Evolutionary conservation across 768 basidiomycete species (phyloP).

Genomic region (Floccularia luteovirens): DNA sequence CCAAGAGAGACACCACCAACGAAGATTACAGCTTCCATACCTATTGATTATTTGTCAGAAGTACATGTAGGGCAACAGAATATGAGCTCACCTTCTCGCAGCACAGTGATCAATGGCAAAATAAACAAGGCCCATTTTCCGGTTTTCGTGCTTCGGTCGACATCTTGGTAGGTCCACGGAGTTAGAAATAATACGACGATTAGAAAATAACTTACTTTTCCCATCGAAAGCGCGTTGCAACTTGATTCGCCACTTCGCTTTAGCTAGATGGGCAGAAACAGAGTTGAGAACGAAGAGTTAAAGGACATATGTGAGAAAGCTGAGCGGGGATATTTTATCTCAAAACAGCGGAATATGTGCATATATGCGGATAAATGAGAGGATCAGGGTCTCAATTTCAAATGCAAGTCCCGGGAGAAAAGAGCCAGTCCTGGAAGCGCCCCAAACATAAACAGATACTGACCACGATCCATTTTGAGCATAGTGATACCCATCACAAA

Average conservation of each 20-base stretch:
- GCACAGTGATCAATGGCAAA: conserved; percentile 84
- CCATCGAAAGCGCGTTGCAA: conserved; percentile 71
- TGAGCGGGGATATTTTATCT: no score
- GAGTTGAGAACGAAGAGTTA: conserved; percentile 1
- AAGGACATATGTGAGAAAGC: background rate
- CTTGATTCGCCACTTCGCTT: conserved; percentile 92
- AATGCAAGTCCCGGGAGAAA: no score
- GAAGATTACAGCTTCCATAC: conserved; percentile 87
- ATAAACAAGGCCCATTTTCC: conserved; percentile 87
- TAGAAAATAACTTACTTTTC: conserved; percentile 26
- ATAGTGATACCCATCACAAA: conserved; percentile 92
- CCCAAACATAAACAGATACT: no score
- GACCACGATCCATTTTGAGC: conserved; percentile 85
- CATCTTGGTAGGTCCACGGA: conserved; percentile 20
- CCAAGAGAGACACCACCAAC: conserved; percentile 91
- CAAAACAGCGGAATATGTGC: no score
- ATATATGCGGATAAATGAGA: no score
- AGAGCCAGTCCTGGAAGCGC: no score
- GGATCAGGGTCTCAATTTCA: no score
- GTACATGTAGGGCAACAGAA: background rate
- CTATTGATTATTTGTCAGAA: conserved; percentile 19
- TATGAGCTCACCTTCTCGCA: conserved; percentile 71
- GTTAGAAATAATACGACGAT: background rate
- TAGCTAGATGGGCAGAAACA: no score
- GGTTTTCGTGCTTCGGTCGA: conserved; percentile 39